A percentile compares a stretch with the other conserved stretches of the same genome.
Evolutionary conservation across 1,284 basidiomycete genomes (phyloP).

Genomic region (Lignosus rhinocerotis): DNA sequence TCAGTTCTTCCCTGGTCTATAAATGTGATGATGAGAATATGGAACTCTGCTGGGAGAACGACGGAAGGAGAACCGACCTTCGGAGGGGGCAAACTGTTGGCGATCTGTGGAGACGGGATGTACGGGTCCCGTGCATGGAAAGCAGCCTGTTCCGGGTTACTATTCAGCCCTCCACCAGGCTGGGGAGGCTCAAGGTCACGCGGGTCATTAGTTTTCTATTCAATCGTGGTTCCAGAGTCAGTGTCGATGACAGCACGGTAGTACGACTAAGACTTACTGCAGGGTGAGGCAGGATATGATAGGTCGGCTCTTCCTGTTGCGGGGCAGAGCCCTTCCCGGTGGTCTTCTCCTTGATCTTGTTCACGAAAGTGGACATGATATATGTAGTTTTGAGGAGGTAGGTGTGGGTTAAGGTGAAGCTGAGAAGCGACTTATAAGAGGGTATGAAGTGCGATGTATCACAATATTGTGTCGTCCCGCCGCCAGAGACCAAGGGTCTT

Average conservation of each 20-base stretch:
- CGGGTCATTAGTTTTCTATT: slow-evolving; percentile 52
- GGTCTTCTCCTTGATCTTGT: slow-evolving; percentile 25
- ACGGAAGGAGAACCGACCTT: slow-evolving; percentile 16
- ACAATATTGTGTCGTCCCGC: neutral
- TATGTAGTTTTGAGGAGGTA: neutral
- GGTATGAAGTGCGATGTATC: neutral
- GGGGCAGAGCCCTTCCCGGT: slow-evolving; percentile 14
- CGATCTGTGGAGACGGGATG: slow-evolving; percentile 35
- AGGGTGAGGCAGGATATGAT: slow-evolving; percentile 52
- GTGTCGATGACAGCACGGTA: neutral
- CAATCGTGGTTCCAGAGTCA: neutral
- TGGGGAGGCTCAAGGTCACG: slow-evolving; percentile 44
- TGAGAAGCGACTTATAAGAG: neutral
- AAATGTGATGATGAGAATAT: neutral
- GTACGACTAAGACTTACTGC: slow-evolving; percentile 38
- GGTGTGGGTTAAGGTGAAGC: neutral
- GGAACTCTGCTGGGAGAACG: neutral
- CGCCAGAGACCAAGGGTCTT: neutral
- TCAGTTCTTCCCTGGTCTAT: slow-evolving; percentile 35
- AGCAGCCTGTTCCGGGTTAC: slow-evolving; percentile 34
- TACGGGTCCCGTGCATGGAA: slow-evolving; percentile 46
- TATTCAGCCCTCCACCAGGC: slow-evolving; percentile 40
- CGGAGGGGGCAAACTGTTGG: slow-evolving; percentile 29
- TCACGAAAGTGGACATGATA: slow-evolving; percentile 20
- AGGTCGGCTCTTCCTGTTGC: slow-evolving; percentile 34